Conservation (phyloP, 805 yeast genomes). For the Candida vaughaniae region DNA sequence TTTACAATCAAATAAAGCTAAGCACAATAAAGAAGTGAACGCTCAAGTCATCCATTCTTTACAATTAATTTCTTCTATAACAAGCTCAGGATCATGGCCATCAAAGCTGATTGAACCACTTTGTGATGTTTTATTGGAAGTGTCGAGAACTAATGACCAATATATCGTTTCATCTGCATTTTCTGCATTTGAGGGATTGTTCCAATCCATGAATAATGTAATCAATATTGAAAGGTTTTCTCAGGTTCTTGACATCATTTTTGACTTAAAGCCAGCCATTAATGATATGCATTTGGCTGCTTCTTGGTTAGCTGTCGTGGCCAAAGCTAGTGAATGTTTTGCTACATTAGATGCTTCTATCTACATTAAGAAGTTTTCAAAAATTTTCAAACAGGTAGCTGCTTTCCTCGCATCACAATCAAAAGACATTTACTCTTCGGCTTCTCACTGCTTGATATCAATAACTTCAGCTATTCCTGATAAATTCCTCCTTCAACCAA, state of each 20-base stretch:
- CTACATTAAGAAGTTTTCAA: conserved; percentile 57
- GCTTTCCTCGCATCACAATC: conserved; percentile 68
- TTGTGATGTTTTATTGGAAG: conserved; percentile 72
- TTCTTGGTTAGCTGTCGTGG: conserved; percentile 92
- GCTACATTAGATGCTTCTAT: conserved; percentile 33
- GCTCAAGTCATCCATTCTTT: conserved; percentile 69
- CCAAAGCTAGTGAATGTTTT: conserved; percentile 62
- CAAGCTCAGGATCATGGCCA: conserved; percentile 85
- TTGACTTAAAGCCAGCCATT: conserved; percentile 76
- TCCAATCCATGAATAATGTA: conserved; percentile 59
- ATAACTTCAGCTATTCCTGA: conserved; percentile 66
- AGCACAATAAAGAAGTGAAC: conserved; percentile 49
- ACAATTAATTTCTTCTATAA: conserved; percentile 70
- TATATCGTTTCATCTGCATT: conserved; percentile 80
- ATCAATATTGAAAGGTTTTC: conserved; percentile 63
- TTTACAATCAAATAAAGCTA: conserved; percentile 22
- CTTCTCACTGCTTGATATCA: conserved; percentile 85
- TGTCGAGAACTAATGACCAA: conserved; percentile 82
- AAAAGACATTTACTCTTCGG: conserved; percentile 65
- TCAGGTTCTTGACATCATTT: conserved; percentile 65
- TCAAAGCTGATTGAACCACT: conserved; percentile 61
- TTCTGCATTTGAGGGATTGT: conserved; percentile 77
- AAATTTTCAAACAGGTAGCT: conserved; percentile 46
- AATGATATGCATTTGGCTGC: conserved; percentile 87
- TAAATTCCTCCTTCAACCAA: conserved; percentile 53